Evolutionary conservation across 345 rosid genomes (phyloP).

Genomic region (Eucalyptus cloeziana): DNA sequence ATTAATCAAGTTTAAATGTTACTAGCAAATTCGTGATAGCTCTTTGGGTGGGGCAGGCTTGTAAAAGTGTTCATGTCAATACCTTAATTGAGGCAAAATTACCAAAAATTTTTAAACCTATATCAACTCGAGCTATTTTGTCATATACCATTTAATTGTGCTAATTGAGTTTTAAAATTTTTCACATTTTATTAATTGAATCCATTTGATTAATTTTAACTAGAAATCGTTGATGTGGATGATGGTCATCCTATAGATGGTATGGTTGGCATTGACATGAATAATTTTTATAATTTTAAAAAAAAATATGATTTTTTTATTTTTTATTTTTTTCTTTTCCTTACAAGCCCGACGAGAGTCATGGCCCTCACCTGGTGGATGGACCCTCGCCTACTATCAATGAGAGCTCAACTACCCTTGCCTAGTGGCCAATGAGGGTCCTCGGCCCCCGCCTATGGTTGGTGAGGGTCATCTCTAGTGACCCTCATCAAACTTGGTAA

Average conservation of each 20-base stretch:
- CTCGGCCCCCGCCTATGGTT: fast-evolving
- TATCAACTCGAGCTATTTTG: fast-evolving
- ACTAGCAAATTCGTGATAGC: neutral
- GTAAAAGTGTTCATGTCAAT: neutral
- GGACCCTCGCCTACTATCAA: fast-evolving
- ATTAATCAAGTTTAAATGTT: neutral
- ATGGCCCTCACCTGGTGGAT: fast-evolving
- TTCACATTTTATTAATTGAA: fast-evolving
- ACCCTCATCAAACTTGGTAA: too few relatives aligned
- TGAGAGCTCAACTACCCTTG: too few relatives aligned
- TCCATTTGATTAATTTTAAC: too few relatives aligned
- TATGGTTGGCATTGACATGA: fast-evolving
- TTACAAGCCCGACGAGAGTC: too few relatives aligned
- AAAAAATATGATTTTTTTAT: too few relatives aligned
- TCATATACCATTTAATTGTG: too few relatives aligned
- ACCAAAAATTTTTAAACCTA: too few relatives aligned
- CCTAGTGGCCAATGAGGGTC: too few relatives aligned
- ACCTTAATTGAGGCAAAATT: neutral
- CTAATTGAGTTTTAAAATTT: too few relatives aligned
- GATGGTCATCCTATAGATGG: fast-evolving
- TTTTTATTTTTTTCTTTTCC: too few relatives aligned
- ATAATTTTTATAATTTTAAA: too few relatives aligned
- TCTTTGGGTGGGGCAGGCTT: fast-evolving
- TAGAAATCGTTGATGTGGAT: neutral
- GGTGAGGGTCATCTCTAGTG: too few relatives aligned